phyloP scores from a whole-genome alignment of 2,329 filamentous ascomycete genomes.

The Fusarium succisae region DNA sequence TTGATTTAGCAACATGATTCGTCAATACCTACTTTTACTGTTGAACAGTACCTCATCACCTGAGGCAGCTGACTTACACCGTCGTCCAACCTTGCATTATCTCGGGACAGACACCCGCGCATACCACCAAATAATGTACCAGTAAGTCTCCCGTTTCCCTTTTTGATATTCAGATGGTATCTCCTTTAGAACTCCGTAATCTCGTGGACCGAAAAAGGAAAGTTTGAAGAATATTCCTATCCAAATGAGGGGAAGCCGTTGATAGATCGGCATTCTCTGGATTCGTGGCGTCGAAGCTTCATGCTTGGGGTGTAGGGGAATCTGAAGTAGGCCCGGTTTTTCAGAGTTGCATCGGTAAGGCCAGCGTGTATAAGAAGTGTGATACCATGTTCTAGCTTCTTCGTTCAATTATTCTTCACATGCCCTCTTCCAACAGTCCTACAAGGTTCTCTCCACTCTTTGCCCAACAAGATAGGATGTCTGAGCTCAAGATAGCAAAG shows the following conservation, averaged over 20 bases:
- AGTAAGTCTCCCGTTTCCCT: neutral
- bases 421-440: neutral
- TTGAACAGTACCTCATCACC: neutral
- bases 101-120: constrained; percentile 11
- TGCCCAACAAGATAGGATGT: constrained; percentile 42
- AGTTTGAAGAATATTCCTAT: neutral
- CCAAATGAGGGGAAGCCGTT: neutral
- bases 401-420: neutral
- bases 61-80: constrained; percentile 7
- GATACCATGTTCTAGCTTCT: no score
- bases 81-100: neutral
- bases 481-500: constrained; percentile 28
- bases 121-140: neutral
- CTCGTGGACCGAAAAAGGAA: neutral
- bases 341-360: neutral
- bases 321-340: neutral
- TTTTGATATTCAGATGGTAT: neutral
- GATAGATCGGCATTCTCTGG: neutral
- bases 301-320: neutral
- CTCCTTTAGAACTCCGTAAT: neutral
- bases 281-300: neutral
- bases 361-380: neutral
- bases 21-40: neutral
- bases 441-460: neutral
- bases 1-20: neutral